Percentiles rank a stretch among this genome's conserved stretches.
Conservation (phyloP, 164 flowering plant genomes). For the Chimonanthus praecox region DNA sequence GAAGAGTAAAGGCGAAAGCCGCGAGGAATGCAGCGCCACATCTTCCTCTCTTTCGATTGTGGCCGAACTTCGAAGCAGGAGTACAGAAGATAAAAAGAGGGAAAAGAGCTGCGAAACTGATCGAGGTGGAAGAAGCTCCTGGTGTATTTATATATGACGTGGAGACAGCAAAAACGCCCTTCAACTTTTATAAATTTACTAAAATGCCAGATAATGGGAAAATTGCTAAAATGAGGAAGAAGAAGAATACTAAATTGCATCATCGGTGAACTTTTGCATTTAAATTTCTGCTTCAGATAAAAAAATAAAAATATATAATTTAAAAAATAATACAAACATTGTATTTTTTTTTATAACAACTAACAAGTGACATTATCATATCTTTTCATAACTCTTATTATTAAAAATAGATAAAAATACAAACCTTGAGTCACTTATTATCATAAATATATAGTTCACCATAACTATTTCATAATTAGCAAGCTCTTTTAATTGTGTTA, state of each 20-base stretch:
- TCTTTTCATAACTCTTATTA: no score
- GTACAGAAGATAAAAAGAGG: neutral
- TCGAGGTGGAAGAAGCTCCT: neutral
- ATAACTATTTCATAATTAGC: no score
- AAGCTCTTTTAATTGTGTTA: no score
- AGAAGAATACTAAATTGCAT: neutral
- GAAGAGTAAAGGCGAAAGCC: slow-evolving; percentile 35
- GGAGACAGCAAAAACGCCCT: neutral
- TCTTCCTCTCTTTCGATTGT: slow-evolving; percentile 9
- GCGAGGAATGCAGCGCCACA: slow-evolving; percentile 84
- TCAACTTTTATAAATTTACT: neutral
- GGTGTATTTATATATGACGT: neutral
- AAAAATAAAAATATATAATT: no score
- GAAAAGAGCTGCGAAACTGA: neutral
- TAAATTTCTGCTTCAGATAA: no score
- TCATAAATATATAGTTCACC: no score
- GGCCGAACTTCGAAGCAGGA: neutral
- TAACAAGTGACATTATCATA: no score
- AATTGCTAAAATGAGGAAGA: neutral
- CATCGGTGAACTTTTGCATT: no score
- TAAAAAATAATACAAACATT: no score
- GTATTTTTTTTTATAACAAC: no score
- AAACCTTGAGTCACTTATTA: no score
- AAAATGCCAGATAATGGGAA: neutral
- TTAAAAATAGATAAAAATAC: no score